These are phyloP conservation scores for Hanseniaspora taiwanica DNA, from an alignment of 805 yeast species.

Conservation along the genomic window DNA sequence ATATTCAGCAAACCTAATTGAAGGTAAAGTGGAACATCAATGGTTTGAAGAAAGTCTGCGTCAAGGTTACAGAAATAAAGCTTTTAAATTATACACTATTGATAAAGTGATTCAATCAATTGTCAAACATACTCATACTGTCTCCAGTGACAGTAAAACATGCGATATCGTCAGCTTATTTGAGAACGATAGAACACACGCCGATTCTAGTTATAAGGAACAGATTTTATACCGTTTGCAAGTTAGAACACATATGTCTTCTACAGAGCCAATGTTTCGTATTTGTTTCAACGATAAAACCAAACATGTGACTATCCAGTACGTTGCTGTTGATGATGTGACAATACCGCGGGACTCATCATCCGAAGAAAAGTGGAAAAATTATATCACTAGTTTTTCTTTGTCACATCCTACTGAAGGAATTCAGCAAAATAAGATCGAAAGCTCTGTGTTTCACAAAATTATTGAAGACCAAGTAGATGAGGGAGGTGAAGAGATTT, in stretches of 20 bases:
- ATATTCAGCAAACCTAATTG: constrained; percentile 64
- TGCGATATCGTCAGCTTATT: constrained; percentile 69
- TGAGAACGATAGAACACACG: constrained; percentile 62
- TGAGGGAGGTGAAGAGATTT: too few relatives aligned
- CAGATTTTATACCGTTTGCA: constrained; percentile 87
- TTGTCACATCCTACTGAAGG: constrained; percentile 98
- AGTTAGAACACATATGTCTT: constrained; percentile 66
- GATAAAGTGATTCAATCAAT: constrained; percentile 81
- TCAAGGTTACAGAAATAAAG: constrained; percentile 87
- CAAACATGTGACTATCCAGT: constrained; percentile 54
- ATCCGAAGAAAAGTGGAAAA: constrained; percentile 78
- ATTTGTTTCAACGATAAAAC: constrained; percentile 50
- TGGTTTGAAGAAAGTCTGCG: constrained; percentile 93
- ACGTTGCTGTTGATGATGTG: constrained; percentile 76
- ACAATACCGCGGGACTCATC: constrained; percentile 61
- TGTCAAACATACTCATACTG: constrained; percentile 75
- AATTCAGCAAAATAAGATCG: constrained; percentile 60
- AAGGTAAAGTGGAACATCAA: constrained; percentile 84
- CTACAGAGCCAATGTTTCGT: constrained; percentile 88
- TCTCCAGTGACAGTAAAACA: constrained; percentile 66
- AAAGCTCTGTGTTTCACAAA: constrained; percentile 64
- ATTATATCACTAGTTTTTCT: constrained; percentile 82
- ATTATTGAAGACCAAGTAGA: constrained; percentile 44
- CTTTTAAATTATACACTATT: constrained; percentile 82
- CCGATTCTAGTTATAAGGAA: constrained; percentile 61